phyloP scores from a whole-genome alignment of 192 early-diverging fungal species.

The Entomortierella parvispora region DNA sequence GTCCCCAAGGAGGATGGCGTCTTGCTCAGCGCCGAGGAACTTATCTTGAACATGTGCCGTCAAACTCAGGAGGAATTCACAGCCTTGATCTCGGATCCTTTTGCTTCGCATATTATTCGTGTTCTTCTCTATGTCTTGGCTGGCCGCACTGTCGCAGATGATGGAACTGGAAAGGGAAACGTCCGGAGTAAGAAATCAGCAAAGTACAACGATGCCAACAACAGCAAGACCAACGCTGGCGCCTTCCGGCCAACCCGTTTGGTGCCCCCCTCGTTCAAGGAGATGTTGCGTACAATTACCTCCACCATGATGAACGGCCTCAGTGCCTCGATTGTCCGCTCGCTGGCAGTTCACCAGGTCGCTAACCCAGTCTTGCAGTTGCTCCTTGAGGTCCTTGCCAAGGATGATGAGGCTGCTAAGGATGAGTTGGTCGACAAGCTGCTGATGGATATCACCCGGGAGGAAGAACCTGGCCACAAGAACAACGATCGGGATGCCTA shows the following conservation, averaged over 20 bases:
- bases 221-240: slow-evolving; percentile 52
- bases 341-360: slow-evolving; percentile 69
- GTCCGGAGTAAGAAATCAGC: slow-evolving; percentile 81
- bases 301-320: slow-evolving; percentile 58
- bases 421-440: slow-evolving; percentile 65
- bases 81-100: slow-evolving; percentile 74
- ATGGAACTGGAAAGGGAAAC: slow-evolving; percentile 57
- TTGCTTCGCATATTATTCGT: slow-evolving; percentile 82
- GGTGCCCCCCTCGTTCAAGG: slow-evolving; percentile 73
- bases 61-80: slow-evolving; percentile 58
- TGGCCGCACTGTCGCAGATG: slow-evolving; percentile 66
- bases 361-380: slow-evolving; percentile 87
- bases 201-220: slow-evolving; percentile 67
- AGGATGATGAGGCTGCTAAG: slow-evolving; percentile 51
- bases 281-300: slow-evolving; percentile 65
- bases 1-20: slow-evolving; percentile 54
- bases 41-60: slow-evolving; percentile 70
- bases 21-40: slow-evolving; percentile 73
- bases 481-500: slow-evolving; percentile 61
- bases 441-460: slow-evolving; percentile 64
- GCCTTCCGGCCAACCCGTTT: slow-evolving; percentile 48
- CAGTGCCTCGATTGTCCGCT: slow-evolving; percentile 62
- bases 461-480: slow-evolving; percentile 50
- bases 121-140: slow-evolving; percentile 74
- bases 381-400: slow-evolving; percentile 45